These are phyloP conservation scores for Taphrina wiesneri DNA, from an alignment of 1,139 yeast species.

Conservation along the genomic window DNA sequence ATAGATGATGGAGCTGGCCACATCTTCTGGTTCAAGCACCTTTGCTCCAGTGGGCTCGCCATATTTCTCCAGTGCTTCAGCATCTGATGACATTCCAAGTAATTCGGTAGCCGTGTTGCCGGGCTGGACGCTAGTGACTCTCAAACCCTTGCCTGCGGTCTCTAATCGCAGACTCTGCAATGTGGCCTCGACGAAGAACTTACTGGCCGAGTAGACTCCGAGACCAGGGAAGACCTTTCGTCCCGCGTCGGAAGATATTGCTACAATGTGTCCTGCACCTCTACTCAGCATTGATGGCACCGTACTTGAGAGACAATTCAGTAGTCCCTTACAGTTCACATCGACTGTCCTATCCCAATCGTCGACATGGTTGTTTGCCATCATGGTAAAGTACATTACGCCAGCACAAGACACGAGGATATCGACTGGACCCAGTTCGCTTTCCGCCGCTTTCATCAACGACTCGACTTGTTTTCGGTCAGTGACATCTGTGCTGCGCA, in stretches of 20 bases:
- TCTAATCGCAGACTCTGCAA: constrained; percentile 13
- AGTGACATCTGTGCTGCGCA: constrained; percentile 15
- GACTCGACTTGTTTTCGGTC: constrained; percentile 3
- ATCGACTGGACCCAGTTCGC: constrained; percentile 16
- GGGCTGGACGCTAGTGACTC: constrained; percentile 20
- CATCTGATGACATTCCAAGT: constrained; percentile 18
- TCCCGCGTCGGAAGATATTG: constrained; percentile 20
- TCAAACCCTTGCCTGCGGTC: constrained; percentile 24
- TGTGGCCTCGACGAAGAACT: constrained; percentile 20
- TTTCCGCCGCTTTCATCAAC: constrained; percentile 1
- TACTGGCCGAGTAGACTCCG: constrained; percentile 21
- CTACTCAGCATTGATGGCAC: constrained; percentile 15
- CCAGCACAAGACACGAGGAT: constrained; percentile 19
- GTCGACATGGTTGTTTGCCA: constrained; percentile 9
- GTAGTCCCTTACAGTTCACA: constrained; percentile 17
- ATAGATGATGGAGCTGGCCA: constrained; percentile 14
- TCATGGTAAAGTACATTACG: constrained; percentile 23
- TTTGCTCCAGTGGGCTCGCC: constrained; percentile 26
- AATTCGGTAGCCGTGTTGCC: constrained; percentile 17
- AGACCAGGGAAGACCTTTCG: constrained; percentile 19
- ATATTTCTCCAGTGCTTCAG: constrained; percentile 12
- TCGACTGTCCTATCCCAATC: constrained; percentile 21
- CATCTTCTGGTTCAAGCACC: constrained; percentile 20
- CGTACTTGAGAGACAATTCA: constrained; percentile 1
- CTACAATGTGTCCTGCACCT: constrained; percentile 13